Evolutionary conservation across 192 early-diverging fungal species (phyloP).

Genomic region (Backusella tarrabulga): DNA sequence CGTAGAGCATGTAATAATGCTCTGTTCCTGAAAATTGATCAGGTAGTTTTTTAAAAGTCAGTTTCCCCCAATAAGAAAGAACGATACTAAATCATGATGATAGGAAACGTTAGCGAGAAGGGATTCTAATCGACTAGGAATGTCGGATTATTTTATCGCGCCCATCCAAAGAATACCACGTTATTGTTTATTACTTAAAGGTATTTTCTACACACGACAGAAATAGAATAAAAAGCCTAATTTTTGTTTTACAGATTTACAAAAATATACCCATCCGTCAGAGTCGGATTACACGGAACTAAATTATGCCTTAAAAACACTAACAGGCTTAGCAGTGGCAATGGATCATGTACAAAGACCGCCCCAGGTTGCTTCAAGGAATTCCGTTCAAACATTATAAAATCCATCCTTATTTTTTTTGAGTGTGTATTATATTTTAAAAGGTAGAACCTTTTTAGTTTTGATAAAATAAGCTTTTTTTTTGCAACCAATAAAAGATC

Average conservation of each 20-base stretch:
- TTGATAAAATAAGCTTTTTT: background rate
- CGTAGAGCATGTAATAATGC: constrained; percentile 30
- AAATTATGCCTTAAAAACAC: constrained; percentile 26
- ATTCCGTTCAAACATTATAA: background rate
- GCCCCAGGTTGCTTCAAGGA: background rate
- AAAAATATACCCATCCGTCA: constrained; percentile 29
- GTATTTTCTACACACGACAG: constrained; percentile 6
- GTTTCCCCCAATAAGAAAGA: background rate
- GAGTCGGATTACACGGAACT: constrained; percentile 28
- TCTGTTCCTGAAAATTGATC: constrained; percentile 25
- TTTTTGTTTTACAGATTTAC: constrained; percentile 27
- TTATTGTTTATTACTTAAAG: constrained; percentile 66
- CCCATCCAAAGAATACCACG: constrained; percentile 76
- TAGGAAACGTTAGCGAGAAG: constrained; percentile 38
- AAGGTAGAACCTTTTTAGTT: background rate
- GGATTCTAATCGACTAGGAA: constrained; percentile 53
- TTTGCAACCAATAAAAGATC: background rate
- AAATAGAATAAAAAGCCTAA: background rate
- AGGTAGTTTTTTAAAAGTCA: constrained; percentile 13
- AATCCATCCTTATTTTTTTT: background rate
- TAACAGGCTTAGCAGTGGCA: constrained; percentile 26
- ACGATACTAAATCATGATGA: background rate
- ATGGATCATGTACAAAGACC: constrained; percentile 32
- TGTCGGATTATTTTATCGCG: constrained; percentile 71
- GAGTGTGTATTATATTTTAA: background rate